These are phyloP conservation scores for Phaeosphaeriaceae sp. DNA, from an alignment of 2,329 filamentous ascomycete species.

Conservation along the genomic window DNA sequence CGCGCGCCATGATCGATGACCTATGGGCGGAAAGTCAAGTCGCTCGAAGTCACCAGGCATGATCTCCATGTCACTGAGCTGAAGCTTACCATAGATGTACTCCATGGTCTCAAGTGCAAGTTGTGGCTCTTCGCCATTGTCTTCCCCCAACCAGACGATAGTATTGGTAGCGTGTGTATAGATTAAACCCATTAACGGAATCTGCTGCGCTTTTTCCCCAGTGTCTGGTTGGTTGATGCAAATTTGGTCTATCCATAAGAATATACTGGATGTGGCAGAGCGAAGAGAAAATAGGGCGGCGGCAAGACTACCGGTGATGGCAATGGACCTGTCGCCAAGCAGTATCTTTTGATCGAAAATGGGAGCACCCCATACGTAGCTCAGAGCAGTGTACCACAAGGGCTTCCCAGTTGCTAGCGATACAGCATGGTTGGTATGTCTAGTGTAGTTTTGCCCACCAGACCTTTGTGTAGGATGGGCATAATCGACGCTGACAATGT, in stretches of 20 bases:
- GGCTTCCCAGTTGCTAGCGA: slow-evolving; percentile 15
- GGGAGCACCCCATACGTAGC: slow-evolving; percentile 31
- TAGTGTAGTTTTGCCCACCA: background rate
- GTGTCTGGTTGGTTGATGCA: slow-evolving; percentile 29
- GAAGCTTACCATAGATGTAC: slow-evolving; percentile 16
- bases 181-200: slow-evolving; percentile 33
- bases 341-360: slow-evolving; percentile 19
- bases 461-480: slow-evolving; percentile 18
- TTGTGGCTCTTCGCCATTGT: slow-evolving; percentile 15
- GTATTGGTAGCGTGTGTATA: slow-evolving; percentile 35
- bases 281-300: slow-evolving; percentile 23
- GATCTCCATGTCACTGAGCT: slow-evolving; percentile 20
- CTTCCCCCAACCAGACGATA: slow-evolving; percentile 36
- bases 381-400: slow-evolving; percentile 32
- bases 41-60: slow-evolving; percentile 22
- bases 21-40: slow-evolving; percentile 16
- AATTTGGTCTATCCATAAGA: slow-evolving; percentile 34
- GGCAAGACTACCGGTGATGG: slow-evolving; percentile 26
- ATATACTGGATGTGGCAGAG: slow-evolving; percentile 20
- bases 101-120: slow-evolving; percentile 26
- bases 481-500: slow-evolving; percentile 28
- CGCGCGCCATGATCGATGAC: slow-evolving; percentile 20
- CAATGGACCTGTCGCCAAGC: slow-evolving; percentile 10
- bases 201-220: slow-evolving; percentile 31
- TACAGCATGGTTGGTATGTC: slow-evolving; percentile 27